phyloP scores from a whole-genome alignment of 352 stramenopile genomes.

The Globisporangium mamillatum region DNA sequence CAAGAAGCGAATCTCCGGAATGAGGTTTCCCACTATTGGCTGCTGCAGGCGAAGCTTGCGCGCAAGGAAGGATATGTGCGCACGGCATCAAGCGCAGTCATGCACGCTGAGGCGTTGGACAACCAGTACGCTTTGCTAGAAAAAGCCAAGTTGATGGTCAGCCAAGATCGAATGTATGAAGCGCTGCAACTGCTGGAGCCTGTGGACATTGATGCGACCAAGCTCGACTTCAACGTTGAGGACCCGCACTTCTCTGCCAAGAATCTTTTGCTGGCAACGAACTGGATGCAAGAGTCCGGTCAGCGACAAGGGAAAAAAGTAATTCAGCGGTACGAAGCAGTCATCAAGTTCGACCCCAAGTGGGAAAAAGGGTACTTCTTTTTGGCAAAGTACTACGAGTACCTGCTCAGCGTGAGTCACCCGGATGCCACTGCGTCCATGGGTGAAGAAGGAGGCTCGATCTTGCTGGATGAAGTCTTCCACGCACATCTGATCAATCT shows the following conservation, averaged over 20 bases:
- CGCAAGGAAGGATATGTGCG: conserved; percentile 82
- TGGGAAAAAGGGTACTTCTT: conserved; percentile 95
- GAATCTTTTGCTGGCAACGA: conserved; percentile 91
- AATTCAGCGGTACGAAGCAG: conserved; percentile 92
- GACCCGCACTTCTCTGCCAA: conserved; percentile 79
- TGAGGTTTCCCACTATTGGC: conserved; percentile 80
- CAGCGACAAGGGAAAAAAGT: conserved; percentile 93
- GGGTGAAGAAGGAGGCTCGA: conserved; percentile 34
- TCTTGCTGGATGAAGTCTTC: conserved; percentile 59
- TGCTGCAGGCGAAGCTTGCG: conserved; percentile 78
- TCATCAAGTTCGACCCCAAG: conserved; percentile 91
- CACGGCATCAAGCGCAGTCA: conserved; percentile 78
- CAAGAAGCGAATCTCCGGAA: conserved; percentile 56
- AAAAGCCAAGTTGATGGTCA: conserved; percentile 79
- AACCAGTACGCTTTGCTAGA: conserved; percentile 74
- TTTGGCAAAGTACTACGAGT: conserved; percentile 90
- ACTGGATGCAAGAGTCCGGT: conserved; percentile 95
- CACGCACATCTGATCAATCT: conserved; percentile 81
- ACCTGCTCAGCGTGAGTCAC: conserved; percentile 78
- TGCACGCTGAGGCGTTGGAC: conserved; percentile 78
- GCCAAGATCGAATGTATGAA: conserved; percentile 82
- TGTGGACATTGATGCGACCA: conserved; percentile 71
- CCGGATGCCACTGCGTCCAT: conserved; percentile 37
- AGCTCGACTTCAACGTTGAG: conserved; percentile 72
- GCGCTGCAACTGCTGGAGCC: conserved; percentile 82